These are phyloP conservation scores for Talaromyces stipitatus DNA, from an alignment of 495 filamentous ascomycete species.

Conservation along the genomic window DNA sequence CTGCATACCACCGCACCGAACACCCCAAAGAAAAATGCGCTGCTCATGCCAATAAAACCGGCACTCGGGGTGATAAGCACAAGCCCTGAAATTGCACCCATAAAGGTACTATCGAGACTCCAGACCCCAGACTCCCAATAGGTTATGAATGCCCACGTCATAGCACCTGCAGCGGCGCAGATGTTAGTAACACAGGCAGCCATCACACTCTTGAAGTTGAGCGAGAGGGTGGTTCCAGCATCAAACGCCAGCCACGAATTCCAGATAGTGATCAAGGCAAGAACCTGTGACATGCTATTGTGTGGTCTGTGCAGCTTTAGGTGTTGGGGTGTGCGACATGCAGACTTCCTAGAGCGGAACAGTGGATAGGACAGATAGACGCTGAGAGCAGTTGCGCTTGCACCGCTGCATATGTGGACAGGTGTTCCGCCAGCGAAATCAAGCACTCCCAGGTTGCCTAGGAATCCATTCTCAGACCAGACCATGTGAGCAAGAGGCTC, in stretches of 20 bases:
- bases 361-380: constrained; percentile 37
- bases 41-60: constrained; percentile 37
- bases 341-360: constrained; percentile 30
- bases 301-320: constrained; percentile 39
- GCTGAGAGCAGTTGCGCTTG: constrained; percentile 31
- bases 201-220: constrained; percentile 41
- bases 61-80: constrained; percentile 43
- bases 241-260: constrained; percentile 51
- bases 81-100: constrained; percentile 41
- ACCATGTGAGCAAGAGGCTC: constrained; percentile 37
- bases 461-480: constrained; percentile 32
- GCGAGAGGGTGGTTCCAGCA: constrained; percentile 36
- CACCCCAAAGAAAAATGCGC: constrained; percentile 37
- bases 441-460: constrained; percentile 27
- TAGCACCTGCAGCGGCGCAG: constrained; percentile 35
- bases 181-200: constrained; percentile 41
- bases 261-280: constrained; percentile 47
- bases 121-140: constrained; percentile 39
- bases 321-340: constrained; percentile 29
- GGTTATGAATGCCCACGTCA: constrained; percentile 41
- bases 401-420: constrained; percentile 40
- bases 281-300: constrained; percentile 39
- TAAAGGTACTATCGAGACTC: constrained; percentile 40
- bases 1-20: constrained; percentile 32
- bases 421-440: constrained; percentile 42